A percentile compares a stretch with the other conserved stretches of the same genome.
Conservation (phyloP, 306 rosid genomes). For the Benincasa hispida region DNA sequence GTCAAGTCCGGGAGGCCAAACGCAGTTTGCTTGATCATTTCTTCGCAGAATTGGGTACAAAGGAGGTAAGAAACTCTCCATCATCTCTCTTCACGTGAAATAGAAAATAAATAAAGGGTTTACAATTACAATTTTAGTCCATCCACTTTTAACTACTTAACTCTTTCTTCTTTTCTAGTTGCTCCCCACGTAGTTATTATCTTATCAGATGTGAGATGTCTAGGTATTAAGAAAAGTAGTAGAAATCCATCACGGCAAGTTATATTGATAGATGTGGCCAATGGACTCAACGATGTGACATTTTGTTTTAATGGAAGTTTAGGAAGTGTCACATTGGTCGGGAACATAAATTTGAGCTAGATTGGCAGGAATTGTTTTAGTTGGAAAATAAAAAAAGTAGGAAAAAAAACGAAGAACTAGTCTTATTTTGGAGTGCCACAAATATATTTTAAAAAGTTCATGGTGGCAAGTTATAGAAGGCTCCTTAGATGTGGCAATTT, state of each 20-base stretch:
- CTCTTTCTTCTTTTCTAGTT: not conserved
- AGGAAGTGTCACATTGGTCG: not conserved
- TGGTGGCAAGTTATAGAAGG: too few relatives aligned
- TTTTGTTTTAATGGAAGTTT: not conserved
- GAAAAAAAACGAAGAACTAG: too few relatives aligned
- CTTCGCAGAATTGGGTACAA: constrained; percentile 26
- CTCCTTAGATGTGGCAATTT: too few relatives aligned
- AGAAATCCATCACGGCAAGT: not conserved
- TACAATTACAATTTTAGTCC: not conserved
- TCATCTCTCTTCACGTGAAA: not conserved
- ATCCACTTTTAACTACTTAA: not conserved
- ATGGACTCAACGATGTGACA: not conserved
- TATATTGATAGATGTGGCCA: not conserved
- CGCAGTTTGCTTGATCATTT: constrained; percentile 33
- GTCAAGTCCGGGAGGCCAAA: constrained; percentile 41
- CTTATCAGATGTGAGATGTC: not conserved
- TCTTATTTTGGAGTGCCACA: too few relatives aligned
- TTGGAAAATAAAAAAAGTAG: too few relatives aligned
- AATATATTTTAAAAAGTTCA: too few relatives aligned
- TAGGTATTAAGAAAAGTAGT: not conserved
- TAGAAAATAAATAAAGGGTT: not conserved
- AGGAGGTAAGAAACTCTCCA: constrained; percentile 14
- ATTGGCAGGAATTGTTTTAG: too few relatives aligned
- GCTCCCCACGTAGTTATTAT: not conserved
- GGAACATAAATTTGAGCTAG: not conserved